phyloP scores from a whole-genome alignment of 192 early-diverging fungal species.

The Thamnidium elegans region DNA sequence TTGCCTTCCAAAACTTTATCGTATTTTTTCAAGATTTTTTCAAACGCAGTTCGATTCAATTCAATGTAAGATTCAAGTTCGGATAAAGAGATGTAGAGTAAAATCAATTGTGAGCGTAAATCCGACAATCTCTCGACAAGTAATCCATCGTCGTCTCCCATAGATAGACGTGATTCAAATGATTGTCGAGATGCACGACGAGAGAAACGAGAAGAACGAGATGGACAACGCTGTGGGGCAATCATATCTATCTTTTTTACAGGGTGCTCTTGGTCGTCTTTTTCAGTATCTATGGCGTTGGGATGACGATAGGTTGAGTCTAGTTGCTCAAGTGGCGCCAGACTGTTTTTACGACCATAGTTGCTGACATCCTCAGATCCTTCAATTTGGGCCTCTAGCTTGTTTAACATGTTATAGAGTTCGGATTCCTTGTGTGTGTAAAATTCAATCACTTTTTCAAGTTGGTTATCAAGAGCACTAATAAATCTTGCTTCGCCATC shows the following conservation, averaged over 20 bases:
- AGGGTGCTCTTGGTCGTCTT: neutral
- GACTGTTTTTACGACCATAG: neutral
- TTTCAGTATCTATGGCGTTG: neutral
- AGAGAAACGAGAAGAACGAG: neutral
- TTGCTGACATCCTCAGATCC: neutral
- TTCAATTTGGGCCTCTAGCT: conserved; percentile 21
- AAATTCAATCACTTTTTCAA: conserved; percentile 63
- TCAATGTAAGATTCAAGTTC: conserved; percentile 80
- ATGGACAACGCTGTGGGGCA: neutral
- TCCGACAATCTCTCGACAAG: conserved; percentile 16
- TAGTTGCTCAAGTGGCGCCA: neutral
- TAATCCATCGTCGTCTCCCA: neutral
- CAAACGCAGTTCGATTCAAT: conserved; percentile 81
- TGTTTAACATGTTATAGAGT: conserved; percentile 50
- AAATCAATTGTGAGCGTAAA: conserved; percentile 24
- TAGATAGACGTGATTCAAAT: conserved; percentile 22
- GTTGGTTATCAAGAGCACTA: conserved; percentile 62
- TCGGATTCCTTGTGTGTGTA: conserved; percentile 64
- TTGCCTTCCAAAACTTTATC: conserved; percentile 75
- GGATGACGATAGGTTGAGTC: conserved; percentile 5
- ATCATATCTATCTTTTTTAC: neutral
- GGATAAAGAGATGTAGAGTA: conserved; percentile 54
- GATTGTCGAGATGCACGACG: conserved; percentile 16
- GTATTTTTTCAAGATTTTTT: conserved; percentile 90
- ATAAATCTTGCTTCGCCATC: conserved; percentile 42